These are phyloP conservation scores for Clitopilus hobsonii DNA, from an alignment of 768 basidiomycete species.

Conservation along the genomic window DNA sequence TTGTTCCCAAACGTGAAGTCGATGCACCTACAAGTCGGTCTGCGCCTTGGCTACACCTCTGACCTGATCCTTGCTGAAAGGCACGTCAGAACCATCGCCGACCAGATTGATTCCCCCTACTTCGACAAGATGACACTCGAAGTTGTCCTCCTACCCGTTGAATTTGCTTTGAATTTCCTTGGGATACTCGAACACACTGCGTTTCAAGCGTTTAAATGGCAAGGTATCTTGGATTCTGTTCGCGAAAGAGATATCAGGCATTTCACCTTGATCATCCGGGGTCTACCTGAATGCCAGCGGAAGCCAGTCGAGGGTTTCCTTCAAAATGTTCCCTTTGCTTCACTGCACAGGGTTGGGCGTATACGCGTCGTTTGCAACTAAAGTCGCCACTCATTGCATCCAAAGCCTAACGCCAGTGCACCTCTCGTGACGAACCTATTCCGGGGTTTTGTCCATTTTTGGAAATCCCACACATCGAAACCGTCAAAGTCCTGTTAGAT, in stretches of 20 bases:
- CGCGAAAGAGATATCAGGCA: constrained; percentile 8
- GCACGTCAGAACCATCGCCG: constrained; percentile 11
- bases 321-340: constrained; percentile 12
- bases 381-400: no score
- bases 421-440: no score
- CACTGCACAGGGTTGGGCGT: constrained; percentile 4
- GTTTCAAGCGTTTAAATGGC: constrained; percentile 23
- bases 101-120: constrained; percentile 15
- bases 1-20: background rate
- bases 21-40: background rate
- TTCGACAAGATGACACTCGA: constrained; percentile 17
- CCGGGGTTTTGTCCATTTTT: background rate
- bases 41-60: background rate
- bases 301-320: constrained; percentile 10
- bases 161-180: constrained; percentile 17
- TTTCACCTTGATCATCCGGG: constrained; percentile 10
- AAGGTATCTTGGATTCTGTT: constrained; percentile 19
- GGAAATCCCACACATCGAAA: background rate
- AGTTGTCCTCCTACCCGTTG: constrained; percentile 14
- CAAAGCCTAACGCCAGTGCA: background rate
- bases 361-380: background rate
- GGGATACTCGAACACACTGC: constrained; percentile 23
- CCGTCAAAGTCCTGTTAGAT: background rate
- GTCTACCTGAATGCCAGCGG: constrained; percentile 13
- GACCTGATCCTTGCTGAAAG: background rate